Conservation (phyloP, 148 eudicot species). For the Rhododendron ovatum region DNA sequence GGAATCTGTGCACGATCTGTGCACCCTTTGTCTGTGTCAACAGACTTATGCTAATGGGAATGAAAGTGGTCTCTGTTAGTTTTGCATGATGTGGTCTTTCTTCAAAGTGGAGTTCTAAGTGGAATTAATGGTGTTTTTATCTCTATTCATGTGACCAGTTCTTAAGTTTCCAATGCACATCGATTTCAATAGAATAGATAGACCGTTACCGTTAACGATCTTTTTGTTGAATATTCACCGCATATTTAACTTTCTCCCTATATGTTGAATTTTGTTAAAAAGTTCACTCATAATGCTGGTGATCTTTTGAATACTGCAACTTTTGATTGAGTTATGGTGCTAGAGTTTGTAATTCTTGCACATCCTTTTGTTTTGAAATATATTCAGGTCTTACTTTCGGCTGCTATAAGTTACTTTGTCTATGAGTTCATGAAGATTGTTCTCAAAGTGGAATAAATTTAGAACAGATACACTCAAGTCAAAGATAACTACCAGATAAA, state of each 20-base stretch:
- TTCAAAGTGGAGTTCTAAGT: background rate
- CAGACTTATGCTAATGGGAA: background rate
- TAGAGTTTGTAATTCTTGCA: background rate
- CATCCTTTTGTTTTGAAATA: constrained; percentile 4
- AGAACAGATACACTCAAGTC: background rate
- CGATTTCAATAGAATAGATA: too few species aligned
- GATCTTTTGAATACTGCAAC: background rate
- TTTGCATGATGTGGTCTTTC: background rate
- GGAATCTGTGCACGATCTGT: too few species aligned
- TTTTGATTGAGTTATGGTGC: background rate
- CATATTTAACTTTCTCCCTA: too few species aligned
- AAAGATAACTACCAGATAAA: background rate
- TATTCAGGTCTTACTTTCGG: too few species aligned
- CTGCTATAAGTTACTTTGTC: too few species aligned
- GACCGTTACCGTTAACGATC: too few species aligned
- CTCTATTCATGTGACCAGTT: background rate
- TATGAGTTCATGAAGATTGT: too few species aligned
- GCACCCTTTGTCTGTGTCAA: too few species aligned
- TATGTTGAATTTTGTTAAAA: too few species aligned
- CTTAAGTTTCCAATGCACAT: background rate
- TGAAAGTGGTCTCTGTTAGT: background rate
- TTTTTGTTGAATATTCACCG: too few species aligned
- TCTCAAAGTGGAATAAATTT: too few species aligned
- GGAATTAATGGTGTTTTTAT: background rate
- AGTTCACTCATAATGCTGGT: too few species aligned